Evolutionary conservation across 805 yeast species (phyloP), one percentile per base, ranked within the genome.

Genomic region (Saccharomycopsis babjevae): DNA sequence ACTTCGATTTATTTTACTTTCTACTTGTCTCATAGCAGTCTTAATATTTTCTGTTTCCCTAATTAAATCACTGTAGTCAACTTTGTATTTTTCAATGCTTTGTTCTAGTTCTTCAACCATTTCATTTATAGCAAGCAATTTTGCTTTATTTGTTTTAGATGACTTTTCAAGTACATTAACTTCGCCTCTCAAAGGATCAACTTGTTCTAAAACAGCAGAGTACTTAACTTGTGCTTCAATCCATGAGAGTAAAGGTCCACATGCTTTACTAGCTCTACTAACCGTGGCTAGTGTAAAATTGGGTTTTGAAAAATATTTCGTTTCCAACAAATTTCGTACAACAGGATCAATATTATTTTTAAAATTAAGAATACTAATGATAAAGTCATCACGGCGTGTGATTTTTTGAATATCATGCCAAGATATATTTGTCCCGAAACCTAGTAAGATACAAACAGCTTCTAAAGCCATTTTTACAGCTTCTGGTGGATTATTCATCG

Each of bases 181-280:
- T 66, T 91, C 96, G 5, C 76, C 76, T 60, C 84, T 75, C 66
- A 93, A 71, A 0, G 98, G 98, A 0, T 83, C 87, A 30, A 93
- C 80, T 57, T 78, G 80, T 42, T 87, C 86, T 54, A 89, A 73
- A 25, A 91, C 86, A 1, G 81, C 68, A 0, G 93, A 81, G 68
- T 86, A 93, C n/a, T 78, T 75, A n/a, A 91, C 76, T 65, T 93
- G 97, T 0, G 98, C 97, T 59, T 79, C 78, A 0, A 91, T 92
- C 98, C 98, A 93, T 63, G 84, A 85, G 20, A 88, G 68, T 40
- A 93, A 74, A 0, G 98, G 98, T 0, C 97, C 98, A 74, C 97
- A 90, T 0, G 97, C 97, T 68, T 88, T 90, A 71, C 96, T 87
- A 4, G 98, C 98, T 46, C 97, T 76, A 67, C 88, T 82, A 0